A percentile compares a stretch with the other conserved stretches of the same genome.
These are phyloP conservation scores for Nymphaea colorata DNA, from an alignment of 164 flowering plant genomes.

Conservation along the genomic window DNA sequence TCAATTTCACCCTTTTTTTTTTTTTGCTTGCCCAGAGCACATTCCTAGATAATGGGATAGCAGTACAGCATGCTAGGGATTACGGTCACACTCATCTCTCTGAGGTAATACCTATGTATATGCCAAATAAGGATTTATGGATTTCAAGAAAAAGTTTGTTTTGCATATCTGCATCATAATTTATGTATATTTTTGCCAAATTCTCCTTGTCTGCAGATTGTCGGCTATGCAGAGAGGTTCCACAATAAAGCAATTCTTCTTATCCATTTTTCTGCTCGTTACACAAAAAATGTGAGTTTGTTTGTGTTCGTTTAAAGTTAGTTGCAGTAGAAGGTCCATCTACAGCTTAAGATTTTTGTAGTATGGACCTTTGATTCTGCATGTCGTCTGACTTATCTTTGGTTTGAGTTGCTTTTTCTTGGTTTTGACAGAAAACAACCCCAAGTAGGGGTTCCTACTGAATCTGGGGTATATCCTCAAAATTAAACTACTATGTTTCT, in stretches of 20 bases:
- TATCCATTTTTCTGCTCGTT: constrained; percentile 89
- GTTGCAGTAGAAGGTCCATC: too few species aligned
- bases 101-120: constrained; percentile 40
- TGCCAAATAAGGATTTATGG: too few species aligned
- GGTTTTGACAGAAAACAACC: too few species aligned
- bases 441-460: too few species aligned
- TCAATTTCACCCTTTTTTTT: not conserved
- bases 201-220: constrained; percentile 32
- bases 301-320: not conserved
- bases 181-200: not conserved
- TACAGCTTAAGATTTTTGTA: too few species aligned
- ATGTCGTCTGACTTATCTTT: too few species aligned
- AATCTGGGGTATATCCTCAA: too few species aligned
- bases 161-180: too few species aligned
- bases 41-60: constrained; percentile 34
- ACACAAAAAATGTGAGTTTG: constrained; percentile 25
- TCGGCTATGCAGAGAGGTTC: constrained; percentile 46
- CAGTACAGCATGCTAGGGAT: constrained; percentile 78
- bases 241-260: constrained; percentile 80
- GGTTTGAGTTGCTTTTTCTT: too few species aligned
- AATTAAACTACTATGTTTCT: too few species aligned
- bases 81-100: constrained; percentile 85
- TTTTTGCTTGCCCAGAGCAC: constrained; percentile 49
- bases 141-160: too few species aligned
- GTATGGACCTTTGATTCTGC: too few species aligned